These are phyloP conservation scores for Colletotrichum theobromicola DNA, from an alignment of 2,329 filamentous ascomycete genomes.

Conservation along the genomic window DNA sequence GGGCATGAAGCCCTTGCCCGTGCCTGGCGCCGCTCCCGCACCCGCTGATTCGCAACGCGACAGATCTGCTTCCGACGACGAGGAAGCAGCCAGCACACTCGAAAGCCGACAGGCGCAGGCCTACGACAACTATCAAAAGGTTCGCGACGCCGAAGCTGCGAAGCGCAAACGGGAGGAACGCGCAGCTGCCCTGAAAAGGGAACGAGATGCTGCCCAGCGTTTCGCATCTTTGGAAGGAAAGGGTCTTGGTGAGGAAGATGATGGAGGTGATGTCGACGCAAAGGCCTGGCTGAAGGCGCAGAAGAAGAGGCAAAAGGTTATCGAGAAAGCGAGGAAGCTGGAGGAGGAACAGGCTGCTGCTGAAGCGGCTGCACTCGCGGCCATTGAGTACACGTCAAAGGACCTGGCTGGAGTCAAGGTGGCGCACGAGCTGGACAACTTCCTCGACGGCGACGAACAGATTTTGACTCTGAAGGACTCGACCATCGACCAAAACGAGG, in stretches of 20 bases:
- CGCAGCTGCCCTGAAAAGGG: conserved; percentile 84
- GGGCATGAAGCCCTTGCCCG: conserved; percentile 88
- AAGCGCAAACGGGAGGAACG: conserved; percentile 82
- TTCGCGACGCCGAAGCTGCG: conserved; percentile 73
- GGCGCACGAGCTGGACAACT: conserved; percentile 82
- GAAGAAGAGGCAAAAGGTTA: conserved; percentile 94
- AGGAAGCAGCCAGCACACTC: conserved; percentile 80
- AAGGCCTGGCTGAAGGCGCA: conserved; percentile 86
- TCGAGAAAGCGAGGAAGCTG: conserved; percentile 73
- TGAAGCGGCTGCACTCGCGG: conserved; percentile 69
- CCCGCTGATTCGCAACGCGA: conserved; percentile 40
- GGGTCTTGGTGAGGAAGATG: conserved; percentile 79
- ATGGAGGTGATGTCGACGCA: conserved; percentile 72
- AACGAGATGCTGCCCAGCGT: conserved; percentile 82
- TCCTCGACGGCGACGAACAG: conserved; percentile 85
- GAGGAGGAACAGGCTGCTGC: conserved; percentile 82
- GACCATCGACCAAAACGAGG: conserved; percentile 82
- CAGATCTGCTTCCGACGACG: conserved; percentile 58
- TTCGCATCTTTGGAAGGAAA: conserved; percentile 79
- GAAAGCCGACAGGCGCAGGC: conserved; percentile 78
- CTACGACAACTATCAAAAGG: conserved; percentile 74
- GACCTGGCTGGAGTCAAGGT: conserved; percentile 92
- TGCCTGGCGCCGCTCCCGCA: conserved; percentile 66
- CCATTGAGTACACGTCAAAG: conserved; percentile 76
- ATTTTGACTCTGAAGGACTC: conserved; percentile 94